Conservation (phyloP, 148 eudicot species). For the Camellia granthamiana region DNA sequence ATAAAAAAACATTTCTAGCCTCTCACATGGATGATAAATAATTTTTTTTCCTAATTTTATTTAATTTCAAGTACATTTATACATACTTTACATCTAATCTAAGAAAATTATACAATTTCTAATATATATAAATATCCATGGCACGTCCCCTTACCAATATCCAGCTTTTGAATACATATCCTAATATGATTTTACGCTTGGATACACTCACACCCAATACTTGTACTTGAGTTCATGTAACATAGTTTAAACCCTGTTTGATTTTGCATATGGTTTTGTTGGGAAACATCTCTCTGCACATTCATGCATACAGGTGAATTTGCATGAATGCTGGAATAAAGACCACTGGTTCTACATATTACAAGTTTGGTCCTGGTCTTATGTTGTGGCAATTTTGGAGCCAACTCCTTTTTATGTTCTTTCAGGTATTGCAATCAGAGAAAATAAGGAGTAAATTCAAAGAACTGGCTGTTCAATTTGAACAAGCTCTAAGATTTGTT, state of each 20-base stretch:
- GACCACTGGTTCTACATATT: neutral
- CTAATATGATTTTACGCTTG: no score
- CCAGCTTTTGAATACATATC: no score
- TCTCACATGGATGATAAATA: no score
- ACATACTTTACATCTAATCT: no score
- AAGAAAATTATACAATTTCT: no score
- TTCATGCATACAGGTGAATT: neutral
- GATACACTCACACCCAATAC: no score
- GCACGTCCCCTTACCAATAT: no score
- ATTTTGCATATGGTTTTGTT: neutral
- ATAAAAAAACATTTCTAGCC: no score
- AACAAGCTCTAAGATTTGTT: conserved; percentile 5
- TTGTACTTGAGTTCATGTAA: no score
- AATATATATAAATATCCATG: no score
- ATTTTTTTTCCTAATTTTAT: no score
- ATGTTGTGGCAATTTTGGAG: neutral
- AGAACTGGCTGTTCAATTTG: conserved; percentile 12
- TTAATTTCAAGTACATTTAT: no score
- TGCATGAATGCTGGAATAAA: neutral
- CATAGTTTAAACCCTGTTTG: neutral
- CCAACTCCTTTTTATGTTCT: neutral
- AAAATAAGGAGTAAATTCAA: conserved; percentile 5
- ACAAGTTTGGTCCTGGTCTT: neutral
- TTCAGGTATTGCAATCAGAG: conserved; percentile 15
- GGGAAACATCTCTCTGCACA: neutral